Percentiles rank a stretch among this genome's conserved stretches.
Evolutionary conservation across 176 grass and related monocot species (phyloP).

Genomic region (Saccharum spontaneum): DNA sequence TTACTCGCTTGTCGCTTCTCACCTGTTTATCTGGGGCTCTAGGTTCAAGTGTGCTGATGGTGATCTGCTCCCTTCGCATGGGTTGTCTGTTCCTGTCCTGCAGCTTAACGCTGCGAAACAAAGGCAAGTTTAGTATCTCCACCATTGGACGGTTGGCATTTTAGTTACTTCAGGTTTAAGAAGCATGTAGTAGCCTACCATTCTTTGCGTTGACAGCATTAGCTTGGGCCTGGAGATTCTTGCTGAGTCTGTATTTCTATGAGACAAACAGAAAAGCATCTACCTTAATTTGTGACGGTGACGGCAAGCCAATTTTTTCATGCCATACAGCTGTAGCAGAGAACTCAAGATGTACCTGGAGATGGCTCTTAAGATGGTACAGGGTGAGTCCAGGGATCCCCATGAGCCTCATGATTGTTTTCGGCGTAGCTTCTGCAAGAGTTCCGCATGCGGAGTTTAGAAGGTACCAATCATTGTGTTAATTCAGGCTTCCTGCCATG

Average conservation of each 20-base stretch:
- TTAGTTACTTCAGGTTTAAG: slow-evolving; percentile 1
- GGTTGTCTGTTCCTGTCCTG: slow-evolving; percentile 36
- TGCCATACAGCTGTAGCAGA: slow-evolving; percentile 2
- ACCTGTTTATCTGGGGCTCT: slow-evolving; percentile 61
- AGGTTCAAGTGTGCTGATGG: slow-evolving; percentile 38
- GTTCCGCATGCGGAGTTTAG: neutral
- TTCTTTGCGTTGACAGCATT: slow-evolving; percentile 47
- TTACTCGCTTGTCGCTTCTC: slow-evolving; percentile 24
- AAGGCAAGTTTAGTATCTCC: slow-evolving; percentile 29
- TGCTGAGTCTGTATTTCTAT: slow-evolving; percentile 90
- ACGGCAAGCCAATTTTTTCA: slow-evolving; percentile 23
- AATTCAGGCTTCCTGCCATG: neutral
- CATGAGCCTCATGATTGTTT: slow-evolving; percentile 91
- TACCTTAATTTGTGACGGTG: slow-evolving; percentile 26
- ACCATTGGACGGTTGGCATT: neutral
- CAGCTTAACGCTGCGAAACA: slow-evolving; percentile 41
- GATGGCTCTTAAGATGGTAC: slow-evolving; percentile 97
- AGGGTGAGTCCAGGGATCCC: slow-evolving; percentile 89
- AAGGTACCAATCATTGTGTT: slow-evolving; percentile 10
- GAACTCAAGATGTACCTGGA: slow-evolving; percentile 64
- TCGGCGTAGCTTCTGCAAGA: slow-evolving; percentile 83
- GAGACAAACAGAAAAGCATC: slow-evolving; percentile 19
- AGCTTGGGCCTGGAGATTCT: slow-evolving; percentile 73
- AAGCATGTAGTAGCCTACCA: slow-evolving; percentile 31
- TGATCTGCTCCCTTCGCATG: slow-evolving; percentile 52